Base-by-base conservation (phyloP, 177 flowering plant species). In the Vitis hybrid region DNA sequence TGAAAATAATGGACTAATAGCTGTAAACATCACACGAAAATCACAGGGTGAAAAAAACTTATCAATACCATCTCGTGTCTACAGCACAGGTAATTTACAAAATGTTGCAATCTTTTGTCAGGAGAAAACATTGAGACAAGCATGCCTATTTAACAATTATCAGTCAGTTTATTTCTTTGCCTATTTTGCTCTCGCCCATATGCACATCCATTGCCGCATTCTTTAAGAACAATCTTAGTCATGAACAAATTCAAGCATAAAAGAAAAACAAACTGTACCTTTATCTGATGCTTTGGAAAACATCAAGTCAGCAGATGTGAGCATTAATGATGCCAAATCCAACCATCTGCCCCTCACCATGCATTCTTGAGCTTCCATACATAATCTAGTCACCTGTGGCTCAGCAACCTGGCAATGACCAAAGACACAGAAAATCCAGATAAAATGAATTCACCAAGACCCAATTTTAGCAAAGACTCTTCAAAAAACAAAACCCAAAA, bases 211-310 rank as follows among this genome's bases (percentile, higher is more conserved):
- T 4, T 40, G 45, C 45, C 9, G 0, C 61, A 48, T 17, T 48
- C 45, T 11, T 40, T 4, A 51, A 61, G 12, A 5, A 55, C 32
- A 45, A 26, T 32, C 21, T 3, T 3, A 0, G 40, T 8, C 9
- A 26, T 23, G 10, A 52, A 6, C 52, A 51, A 45, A 40, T 40
- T 40, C 8, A 40, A 4, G 45, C 7, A 26, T 26, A 4, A 19
- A 18, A 32, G 23, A 8, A 14, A 49, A 52, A 18, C 10, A 26
- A 32, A 30, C 5, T 15, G 10, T 67, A 96, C 99, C 98, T 89
- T 93, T 92, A 52, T 96, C 99, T 1, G 97, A 81, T 8, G 93
- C 91, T 72, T 87, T 90, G 3, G 97, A 75, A 68, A 86, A 90
- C 34, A 92, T 66, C 75, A 96, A 70, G 34, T 96, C 97, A 59